Conservation (phyloP, 106 monocot species). For the Dioscorea dumetorum region DNA sequence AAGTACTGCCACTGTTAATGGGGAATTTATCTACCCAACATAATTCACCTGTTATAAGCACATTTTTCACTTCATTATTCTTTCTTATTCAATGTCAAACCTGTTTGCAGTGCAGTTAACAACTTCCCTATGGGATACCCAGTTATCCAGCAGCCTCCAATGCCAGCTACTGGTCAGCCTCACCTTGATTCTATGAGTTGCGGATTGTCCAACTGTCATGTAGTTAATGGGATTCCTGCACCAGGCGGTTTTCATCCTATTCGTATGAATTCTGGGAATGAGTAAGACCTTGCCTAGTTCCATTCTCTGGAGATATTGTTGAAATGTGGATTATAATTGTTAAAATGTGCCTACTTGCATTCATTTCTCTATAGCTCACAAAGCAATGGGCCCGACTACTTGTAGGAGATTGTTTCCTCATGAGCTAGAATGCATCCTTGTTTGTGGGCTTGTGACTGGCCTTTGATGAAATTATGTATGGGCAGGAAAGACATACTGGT, state of each 20-base stretch:
- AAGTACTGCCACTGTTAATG: too few relatives aligned
- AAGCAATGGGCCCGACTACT: too few relatives aligned
- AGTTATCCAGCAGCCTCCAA: slow-evolving; percentile 67
- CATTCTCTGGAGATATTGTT: background rate
- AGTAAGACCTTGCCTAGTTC: slow-evolving; percentile 33
- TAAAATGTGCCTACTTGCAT: background rate
- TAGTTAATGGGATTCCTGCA: slow-evolving; percentile 87
- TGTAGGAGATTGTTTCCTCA: too few relatives aligned
- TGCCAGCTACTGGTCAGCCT: slow-evolving; percentile 62
- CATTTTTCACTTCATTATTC: background rate
- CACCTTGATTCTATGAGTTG: slow-evolving; percentile 52
- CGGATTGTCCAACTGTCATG: slow-evolving; percentile 65
- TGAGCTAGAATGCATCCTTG: too few relatives aligned
- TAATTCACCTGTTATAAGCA: background rate
- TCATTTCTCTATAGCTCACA: background rate
- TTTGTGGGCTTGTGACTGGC: too few relatives aligned
- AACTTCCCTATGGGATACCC: slow-evolving; percentile 84
- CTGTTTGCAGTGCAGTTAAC: slow-evolving; percentile 76
- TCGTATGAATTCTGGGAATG: slow-evolving; percentile 55
- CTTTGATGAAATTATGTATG: too few relatives aligned
- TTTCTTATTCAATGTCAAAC: slow-evolving; percentile 46
- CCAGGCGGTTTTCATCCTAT: slow-evolving; percentile 54
- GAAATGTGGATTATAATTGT: background rate
- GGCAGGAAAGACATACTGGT: too few relatives aligned
- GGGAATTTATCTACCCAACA: too few relatives aligned